phyloP scores from a whole-genome alignment of 805 yeast species.

The Nakazawaea wyomingensis region DNA sequence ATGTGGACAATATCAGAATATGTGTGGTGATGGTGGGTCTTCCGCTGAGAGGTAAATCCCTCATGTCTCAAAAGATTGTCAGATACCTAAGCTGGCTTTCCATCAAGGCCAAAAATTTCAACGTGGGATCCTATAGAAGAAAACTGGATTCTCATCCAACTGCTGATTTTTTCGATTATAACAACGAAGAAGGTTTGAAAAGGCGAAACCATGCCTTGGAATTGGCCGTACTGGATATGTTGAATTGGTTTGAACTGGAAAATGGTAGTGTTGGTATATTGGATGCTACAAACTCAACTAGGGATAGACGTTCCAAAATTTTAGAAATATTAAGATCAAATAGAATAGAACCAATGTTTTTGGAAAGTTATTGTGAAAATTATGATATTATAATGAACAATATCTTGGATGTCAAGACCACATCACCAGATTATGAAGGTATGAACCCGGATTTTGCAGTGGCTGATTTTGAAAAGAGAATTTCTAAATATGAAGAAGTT shows the following conservation, averaged over 20 bases:
- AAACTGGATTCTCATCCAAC: conserved; percentile 53
- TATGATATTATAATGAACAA: conserved; percentile 71
- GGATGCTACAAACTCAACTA: conserved; percentile 90
- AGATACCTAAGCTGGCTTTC: conserved; percentile 91
- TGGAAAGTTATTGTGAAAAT: conserved; percentile 90
- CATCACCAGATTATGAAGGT: conserved; percentile 76
- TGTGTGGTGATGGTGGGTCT: conserved; percentile 88
- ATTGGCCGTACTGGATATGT: conserved; percentile 71
- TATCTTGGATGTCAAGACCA: conserved; percentile 78
- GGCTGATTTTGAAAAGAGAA: conserved; percentile 66
- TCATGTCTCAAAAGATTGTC: conserved; percentile 91
- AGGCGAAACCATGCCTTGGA: conserved; percentile 66
- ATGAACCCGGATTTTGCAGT: conserved; percentile 69
- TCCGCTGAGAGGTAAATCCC: conserved; percentile 90
- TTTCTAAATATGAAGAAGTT: conserved; percentile 62
- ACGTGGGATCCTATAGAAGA: conserved; percentile 83
- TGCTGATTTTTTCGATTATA: conserved; percentile 75
- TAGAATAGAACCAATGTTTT: conserved; percentile 81
- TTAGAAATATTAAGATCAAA: conserved; percentile 50
- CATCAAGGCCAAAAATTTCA: conserved; percentile 79
- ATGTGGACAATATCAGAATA: conserved; percentile 66
- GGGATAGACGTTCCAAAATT: conserved; percentile 61
- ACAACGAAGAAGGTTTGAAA: conserved; percentile 58
- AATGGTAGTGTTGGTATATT: conserved; percentile 87
- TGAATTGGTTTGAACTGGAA: conserved; percentile 78